Conservation (phyloP, 2,329 filamentous ascomycete genomes). For the Chaetomiaceae sp. region DNA sequence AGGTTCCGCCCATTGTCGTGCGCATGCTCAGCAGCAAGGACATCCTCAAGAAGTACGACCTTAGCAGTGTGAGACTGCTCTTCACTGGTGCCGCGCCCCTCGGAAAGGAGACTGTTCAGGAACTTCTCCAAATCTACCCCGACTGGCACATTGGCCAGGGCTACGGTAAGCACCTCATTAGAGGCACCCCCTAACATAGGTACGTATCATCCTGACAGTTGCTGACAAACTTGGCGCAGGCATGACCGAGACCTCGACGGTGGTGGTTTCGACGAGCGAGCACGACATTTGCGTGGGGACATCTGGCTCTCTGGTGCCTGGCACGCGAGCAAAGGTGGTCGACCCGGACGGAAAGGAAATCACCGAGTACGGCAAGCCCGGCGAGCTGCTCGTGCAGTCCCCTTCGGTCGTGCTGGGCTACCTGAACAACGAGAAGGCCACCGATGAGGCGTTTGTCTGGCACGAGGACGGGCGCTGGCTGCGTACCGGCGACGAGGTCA, state of each 20-base stretch:
- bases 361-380: constrained; percentile 59
- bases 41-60: constrained; percentile 60
- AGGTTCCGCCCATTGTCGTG: constrained; percentile 76
- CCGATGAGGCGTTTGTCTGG: constrained; percentile 67
- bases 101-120: constrained; percentile 65
- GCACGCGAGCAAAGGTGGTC: constrained; percentile 60
- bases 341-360: constrained; percentile 66
- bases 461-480: constrained; percentile 69
- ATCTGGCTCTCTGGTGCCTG: constrained; percentile 65
- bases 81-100: constrained; percentile 77
- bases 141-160: constrained; percentile 61
- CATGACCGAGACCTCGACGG: constrained; percentile 72
- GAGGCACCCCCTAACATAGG: too few species aligned
- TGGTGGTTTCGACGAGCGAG: constrained; percentile 56
- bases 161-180: constrained; percentile 51
- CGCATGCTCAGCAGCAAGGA: constrained; percentile 63
- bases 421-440: constrained; percentile 79
- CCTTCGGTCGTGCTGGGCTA: constrained; percentile 79
- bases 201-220: neutral
- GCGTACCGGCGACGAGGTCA: constrained; percentile 78
- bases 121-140: constrained; percentile 57
- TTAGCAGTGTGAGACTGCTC: constrained; percentile 60
- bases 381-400: constrained; percentile 74
- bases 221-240: constrained; percentile 39
- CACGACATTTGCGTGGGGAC: constrained; percentile 67